Evolutionary conservation across 2,329 filamentous ascomycete genomes (phyloP), one percentile per base, ranked within the genome.

Genomic region (Alternaria longipes): DNA sequence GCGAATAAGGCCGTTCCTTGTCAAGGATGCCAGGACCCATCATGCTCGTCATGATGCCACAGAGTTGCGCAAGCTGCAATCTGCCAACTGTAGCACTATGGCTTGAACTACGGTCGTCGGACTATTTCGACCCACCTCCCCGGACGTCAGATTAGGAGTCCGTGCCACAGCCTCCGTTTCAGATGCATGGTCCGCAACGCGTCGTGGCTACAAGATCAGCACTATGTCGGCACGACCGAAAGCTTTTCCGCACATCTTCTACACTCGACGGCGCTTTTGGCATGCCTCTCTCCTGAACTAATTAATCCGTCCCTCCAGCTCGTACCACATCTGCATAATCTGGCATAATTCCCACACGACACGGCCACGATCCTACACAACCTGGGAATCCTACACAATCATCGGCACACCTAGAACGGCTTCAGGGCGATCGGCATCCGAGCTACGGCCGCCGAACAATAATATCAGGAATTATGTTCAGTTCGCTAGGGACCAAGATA

Each of bases 401-500:
- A 36, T 38, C 30, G 12, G 16, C 20, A 52, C 24, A 30, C 40
- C 24, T 11, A 20, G 34, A 22, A 40, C 70, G 52, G 46, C 46
- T 11, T 34, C 52, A 3, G 46, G 42, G 36, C 44, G 53, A 51
- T 47, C 30, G 8, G 30, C 34, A 41, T 47, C n/a, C 54, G 26
- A 52, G 24, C 24, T 38, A 50, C 46, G 32, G 34, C 46, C 32
- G 46, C 46, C 32, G 46, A 16, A 38, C 20, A 47, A 22, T 4
- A 41, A 22, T 4, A 41, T n/a, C 51, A 49, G 52, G 40, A 38
- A 55, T 42, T 56, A 88, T 88, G 86, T 82, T 88, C 71, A 83
- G 83, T 68, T 84, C 80, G 65, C 77, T 89, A 58, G 82, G 83
- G 16, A 85, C 86, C 46, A 88, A 88, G 75, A 77, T 88, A 65